Percentiles rank a stretch among this genome's conserved stretches.
These are phyloP conservation scores for Cordyceps fumosorosea DNA, from an alignment of 2,329 filamentous ascomycete genomes.

Conservation along the genomic window DNA sequence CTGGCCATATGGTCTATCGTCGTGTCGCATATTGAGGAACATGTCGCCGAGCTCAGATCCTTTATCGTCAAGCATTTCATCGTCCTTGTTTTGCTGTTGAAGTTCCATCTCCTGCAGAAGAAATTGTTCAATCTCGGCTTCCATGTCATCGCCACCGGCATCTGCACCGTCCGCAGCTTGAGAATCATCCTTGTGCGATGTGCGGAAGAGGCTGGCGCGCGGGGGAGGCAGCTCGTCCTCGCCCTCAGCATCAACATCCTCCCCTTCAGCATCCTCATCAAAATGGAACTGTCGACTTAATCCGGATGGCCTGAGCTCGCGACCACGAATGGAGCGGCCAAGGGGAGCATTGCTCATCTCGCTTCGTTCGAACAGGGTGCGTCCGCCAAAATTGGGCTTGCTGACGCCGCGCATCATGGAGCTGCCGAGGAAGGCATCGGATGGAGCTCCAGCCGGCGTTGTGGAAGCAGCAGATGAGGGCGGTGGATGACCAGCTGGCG, in stretches of 20 bases:
- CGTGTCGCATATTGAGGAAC: slow-evolving; percentile 43
- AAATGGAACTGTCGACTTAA: slow-evolving; percentile 39
- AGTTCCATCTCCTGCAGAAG: slow-evolving; percentile 26
- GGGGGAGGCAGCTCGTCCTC: slow-evolving; percentile 29
- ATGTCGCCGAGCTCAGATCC: slow-evolving; percentile 39
- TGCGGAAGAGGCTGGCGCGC: slow-evolving; percentile 28
- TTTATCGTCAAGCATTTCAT: slow-evolving; percentile 33
- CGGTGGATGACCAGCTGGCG: slow-evolving; percentile 45
- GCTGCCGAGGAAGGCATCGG: slow-evolving; percentile 48
- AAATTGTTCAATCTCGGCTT: slow-evolving; percentile 31
- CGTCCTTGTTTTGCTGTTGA: slow-evolving; percentile 30
- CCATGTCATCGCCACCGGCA: slow-evolving; percentile 25
- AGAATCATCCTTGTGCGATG: slow-evolving; percentile 13
- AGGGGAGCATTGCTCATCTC: slow-evolving; percentile 37
- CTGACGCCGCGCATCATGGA: slow-evolving; percentile 42
- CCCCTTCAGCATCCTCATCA: slow-evolving; percentile 27
- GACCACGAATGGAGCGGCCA: slow-evolving; percentile 40
- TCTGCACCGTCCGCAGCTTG: slow-evolving; percentile 18
- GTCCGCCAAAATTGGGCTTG: slow-evolving; percentile 31
- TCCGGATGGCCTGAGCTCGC: slow-evolving; percentile 40
- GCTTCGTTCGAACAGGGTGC: slow-evolving; percentile 32
- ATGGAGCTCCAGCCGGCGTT: slow-evolving; percentile 50
- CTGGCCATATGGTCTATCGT: slow-evolving; percentile 32
- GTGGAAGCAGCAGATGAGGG: slow-evolving; percentile 48
- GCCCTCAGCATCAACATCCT: slow-evolving; percentile 27